phyloP scores from a whole-genome alignment of 495 filamentous ascomycete species.

The Pyrenula massariospora region DNA sequence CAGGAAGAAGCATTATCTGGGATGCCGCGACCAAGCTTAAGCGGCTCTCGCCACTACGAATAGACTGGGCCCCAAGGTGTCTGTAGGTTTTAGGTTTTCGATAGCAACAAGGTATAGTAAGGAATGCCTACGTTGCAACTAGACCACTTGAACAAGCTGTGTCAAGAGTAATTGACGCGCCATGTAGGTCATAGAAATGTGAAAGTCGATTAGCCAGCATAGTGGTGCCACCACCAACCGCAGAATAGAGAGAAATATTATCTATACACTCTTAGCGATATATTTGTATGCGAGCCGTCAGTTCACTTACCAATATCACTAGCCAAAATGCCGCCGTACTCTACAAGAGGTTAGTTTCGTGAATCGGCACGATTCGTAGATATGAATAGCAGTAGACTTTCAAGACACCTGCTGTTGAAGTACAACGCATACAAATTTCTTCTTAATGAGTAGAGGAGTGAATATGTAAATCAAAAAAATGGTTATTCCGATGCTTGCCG shows the following conservation, averaged over 20 bases:
- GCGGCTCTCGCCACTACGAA: slow-evolving; percentile 24
- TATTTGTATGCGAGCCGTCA: not conserved
- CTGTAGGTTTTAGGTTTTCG: not conserved
- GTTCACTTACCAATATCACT: not conserved
- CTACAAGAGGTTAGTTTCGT: not conserved
- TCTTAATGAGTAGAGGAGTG: slow-evolving; percentile 19
- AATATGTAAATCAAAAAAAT: not conserved
- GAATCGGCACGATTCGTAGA: not conserved
- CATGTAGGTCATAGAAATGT: not conserved
- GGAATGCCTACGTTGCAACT: slow-evolving; percentile 13
- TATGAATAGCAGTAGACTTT: not conserved
- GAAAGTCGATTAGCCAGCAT: slow-evolving; percentile 25
- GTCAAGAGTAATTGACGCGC: slow-evolving; percentile 5
- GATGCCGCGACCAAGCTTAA: slow-evolving; percentile 4
- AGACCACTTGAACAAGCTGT: slow-evolving; percentile 38
- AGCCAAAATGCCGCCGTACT: not conserved
- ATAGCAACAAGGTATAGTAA: not conserved
- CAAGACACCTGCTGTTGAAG: not conserved
- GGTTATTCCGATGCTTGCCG: not conserved
- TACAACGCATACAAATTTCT: slow-evolving; percentile 1
- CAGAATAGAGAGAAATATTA: slow-evolving; percentile 12
- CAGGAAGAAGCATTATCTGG: not conserved
- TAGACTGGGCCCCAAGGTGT: slow-evolving; percentile 25
- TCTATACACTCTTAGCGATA: not conserved
- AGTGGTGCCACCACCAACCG: slow-evolving; percentile 21